Base-by-base conservation (phyloP, 352 stramenopile species). In the Aphanomyces stellatus region DNA sequence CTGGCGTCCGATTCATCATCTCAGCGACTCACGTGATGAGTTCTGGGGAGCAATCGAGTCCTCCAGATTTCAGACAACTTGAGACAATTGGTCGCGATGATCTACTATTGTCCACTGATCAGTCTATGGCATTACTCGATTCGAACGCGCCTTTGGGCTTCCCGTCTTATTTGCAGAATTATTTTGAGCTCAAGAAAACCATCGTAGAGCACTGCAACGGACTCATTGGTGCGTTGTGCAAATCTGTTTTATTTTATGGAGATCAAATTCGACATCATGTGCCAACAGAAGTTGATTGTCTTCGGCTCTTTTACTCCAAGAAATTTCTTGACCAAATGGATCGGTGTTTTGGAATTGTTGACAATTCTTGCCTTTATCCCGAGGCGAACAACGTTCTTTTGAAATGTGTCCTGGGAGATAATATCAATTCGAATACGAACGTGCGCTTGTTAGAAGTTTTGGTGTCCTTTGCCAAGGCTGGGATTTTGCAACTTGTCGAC, bases 11-110 rank as follows among this genome's bases (percentile, higher is more conserved):
- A 31, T 63, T 63, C 33, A 63, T 63, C 34, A 63, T 63, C 28
- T 63, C 55, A 24, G 55, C 55, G 42, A 63, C 55, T 49, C 55
- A 63, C 55, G 55, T 63, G 31, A 63, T 63, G 41, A 49, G 25
- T 31, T 49, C 35, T 28, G 28, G 42, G 28, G 55, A 63, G 19
- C 31, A 49, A 31, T 49, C 55, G 19, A 63, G 55, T 49, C 55
- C 34, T 63, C 28, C 42, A 37, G 11, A 63, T 51, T 63, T 63
- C 42, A 31, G 42, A 63, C 15, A 24, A 13, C 46, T 28, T 28
- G 46, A 24, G n/a, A 24, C 46, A 55, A 55, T 55, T 30, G 42
- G 10, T 63, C 55, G 55, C 37, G 55, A 63, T 49, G 31, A 63
- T 63, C 43, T 63, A 37, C 55, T 63, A 49, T 63, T 63, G 34